Percentiles rank a stretch among this genome's conserved stretches.
Evolutionary conservation across 169 alveolate species (phyloP).

Genomic region (Cryptosporidium meleagridis): DNA sequence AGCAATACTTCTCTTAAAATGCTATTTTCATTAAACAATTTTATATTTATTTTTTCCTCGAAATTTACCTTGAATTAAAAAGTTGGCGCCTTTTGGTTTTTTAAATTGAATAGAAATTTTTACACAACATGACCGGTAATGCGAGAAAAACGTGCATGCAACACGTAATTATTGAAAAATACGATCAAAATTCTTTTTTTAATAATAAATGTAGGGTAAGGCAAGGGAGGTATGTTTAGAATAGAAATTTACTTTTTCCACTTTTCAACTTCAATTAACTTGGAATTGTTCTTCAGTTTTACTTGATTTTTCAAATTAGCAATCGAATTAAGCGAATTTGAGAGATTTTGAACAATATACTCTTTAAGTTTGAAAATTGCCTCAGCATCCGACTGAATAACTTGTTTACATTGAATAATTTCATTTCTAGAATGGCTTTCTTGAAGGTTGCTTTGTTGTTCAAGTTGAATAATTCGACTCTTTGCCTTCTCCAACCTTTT

Average conservation of each 20-base stretch:
- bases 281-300: slow-evolving; percentile 31
- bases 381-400: slow-evolving; percentile 64
- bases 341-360: neutral
- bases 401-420: slow-evolving; percentile 57
- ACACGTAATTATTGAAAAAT: neutral
- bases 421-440: slow-evolving; percentile 58
- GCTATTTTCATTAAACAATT: neutral
- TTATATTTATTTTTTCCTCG: neutral
- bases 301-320: slow-evolving; percentile 41
- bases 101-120: neutral
- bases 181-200: neutral
- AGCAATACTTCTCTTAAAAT: neutral
- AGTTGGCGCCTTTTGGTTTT: neutral
- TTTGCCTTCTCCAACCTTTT: slow-evolving; percentile 67
- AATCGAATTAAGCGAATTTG: slow-evolving; percentile 22
- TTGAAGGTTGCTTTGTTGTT: slow-evolving; percentile 33
- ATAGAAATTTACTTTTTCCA: neutral
- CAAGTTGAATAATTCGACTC: slow-evolving; percentile 41
- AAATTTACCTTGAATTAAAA: neutral
- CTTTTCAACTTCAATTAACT: slow-evolving; percentile 23
- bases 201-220: neutral
- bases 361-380: slow-evolving; percentile 50
- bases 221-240: neutral
- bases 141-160: neutral
- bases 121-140: neutral